Base-by-base conservation (phyloP, 2,329 filamentous ascomycete genomes). In the Zymoseptoria brevis region DNA sequence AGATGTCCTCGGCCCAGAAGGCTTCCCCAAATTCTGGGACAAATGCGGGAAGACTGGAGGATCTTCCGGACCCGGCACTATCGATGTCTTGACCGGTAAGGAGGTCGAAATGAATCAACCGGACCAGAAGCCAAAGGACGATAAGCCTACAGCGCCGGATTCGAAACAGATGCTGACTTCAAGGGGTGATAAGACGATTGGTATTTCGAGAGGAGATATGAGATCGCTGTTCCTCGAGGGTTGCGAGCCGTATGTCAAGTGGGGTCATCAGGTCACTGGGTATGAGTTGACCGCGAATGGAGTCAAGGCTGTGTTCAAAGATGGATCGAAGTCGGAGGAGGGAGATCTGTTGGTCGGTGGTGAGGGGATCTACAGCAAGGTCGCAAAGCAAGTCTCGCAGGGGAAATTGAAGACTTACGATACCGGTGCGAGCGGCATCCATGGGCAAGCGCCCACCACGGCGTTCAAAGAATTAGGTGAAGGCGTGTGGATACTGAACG, bases 141-240 rank as follows among this genome's bases (percentile, higher is more conserved):
- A 75, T 4, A n/a, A n/a, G 13, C 13, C 30, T 62, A 71, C 66
- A 1, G 58, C 57, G 22, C 58, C 59, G 8, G 64, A 59, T 41
- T 62, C 67, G 2, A 62, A 57, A 21, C 61, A 67, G 54, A 55
- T 35, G 0, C 72, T 86, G 29, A 59, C 71, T 0, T 84, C 81
- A 16, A 77, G 83, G 19, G 82, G 75, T 48, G 82, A 81, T 4
- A 84, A 86, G 68, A 75, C 83, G 8, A 77, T 87, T 0, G 84
- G 84, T 0, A 84, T 87, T 49, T 78, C 83, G 0, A 74, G 85
- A 4, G 84, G 84, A 4, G 83, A 85, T 41, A 87, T 87, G 84
- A 77, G 85, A 2, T 76, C 72, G 53, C 62, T 83, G 4, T 87
- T 87, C 66, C 70, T 84, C 52, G 72, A 78, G 19, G 84, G 83